Evolutionary conservation across 148 eudicot species (phyloP).

Genomic region (Amaranthus cruentus): DNA sequence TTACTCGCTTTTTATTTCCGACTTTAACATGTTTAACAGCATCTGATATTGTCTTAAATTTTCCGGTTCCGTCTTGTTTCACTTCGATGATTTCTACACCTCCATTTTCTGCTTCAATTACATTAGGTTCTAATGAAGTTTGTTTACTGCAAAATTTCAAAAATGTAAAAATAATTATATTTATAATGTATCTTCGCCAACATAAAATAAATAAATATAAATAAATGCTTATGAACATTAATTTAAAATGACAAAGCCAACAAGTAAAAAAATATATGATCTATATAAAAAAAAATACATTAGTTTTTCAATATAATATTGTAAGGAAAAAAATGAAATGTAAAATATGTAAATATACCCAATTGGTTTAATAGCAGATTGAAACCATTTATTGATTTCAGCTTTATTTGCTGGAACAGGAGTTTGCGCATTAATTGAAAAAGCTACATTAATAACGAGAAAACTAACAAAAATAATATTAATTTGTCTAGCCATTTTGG

Average conservation of each 20-base stretch:
- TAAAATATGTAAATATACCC: background rate
- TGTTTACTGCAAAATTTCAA: constrained; percentile 15
- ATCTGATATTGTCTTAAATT: constrained; percentile 48
- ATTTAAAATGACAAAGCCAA: background rate
- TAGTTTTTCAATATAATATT: too few species aligned
- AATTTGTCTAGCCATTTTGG: constrained; percentile 1
- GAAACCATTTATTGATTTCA: constrained; percentile 40
- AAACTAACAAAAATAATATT: background rate
- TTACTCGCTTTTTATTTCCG: constrained; percentile 39
- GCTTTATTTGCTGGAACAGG: constrained; percentile 29
- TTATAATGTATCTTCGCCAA: too few species aligned
- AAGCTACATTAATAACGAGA: background rate
- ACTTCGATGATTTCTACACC: constrained; percentile 33
- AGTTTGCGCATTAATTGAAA: constrained; percentile 1
- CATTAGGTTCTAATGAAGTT: constrained; percentile 34
- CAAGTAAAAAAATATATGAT: background rate
- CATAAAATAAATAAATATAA: background rate
- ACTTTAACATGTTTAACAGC: constrained; percentile 50
- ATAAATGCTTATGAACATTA: background rate
- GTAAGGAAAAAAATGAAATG: too few species aligned
- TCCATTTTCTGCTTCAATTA: constrained; percentile 41
- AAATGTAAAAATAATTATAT: too few species aligned
- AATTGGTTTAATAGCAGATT: constrained; percentile 10
- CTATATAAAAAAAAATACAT: too few species aligned
- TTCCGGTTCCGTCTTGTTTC: constrained; percentile 38